phyloP scores from a whole-genome alignment of 768 basidiomycete species.

The Rhodotorula diobovata region DNA sequence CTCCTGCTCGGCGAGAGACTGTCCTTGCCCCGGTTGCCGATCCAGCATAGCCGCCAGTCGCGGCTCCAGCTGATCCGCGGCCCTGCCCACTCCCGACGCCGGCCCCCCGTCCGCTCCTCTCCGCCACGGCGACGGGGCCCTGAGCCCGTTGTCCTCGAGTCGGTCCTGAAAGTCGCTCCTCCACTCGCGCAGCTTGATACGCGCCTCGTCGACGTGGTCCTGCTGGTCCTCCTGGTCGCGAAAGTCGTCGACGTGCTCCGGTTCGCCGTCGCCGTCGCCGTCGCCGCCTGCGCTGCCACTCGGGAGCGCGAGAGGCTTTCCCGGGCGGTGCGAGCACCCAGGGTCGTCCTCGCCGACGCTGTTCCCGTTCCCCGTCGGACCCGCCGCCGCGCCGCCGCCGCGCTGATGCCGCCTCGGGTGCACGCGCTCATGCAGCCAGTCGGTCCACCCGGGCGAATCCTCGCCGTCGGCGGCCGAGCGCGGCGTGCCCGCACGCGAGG shows the following conservation, averaged over 20 bases:
- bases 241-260: not conserved
- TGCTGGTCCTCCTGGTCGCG: slow-evolving; percentile 5
- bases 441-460: not conserved
- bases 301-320: not conserved
- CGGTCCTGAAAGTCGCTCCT: not conserved
- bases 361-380: too few relatives aligned
- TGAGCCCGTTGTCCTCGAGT: not conserved
- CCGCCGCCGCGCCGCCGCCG: not conserved
- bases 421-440: not conserved
- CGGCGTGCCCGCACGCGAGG: not conserved
- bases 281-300: too few relatives aligned
- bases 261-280: not conserved
- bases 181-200: not conserved
- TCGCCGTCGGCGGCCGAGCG: not conserved
- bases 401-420: not conserved
- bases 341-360: not conserved
- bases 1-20: not conserved
- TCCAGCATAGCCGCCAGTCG: not conserved
- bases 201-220: slow-evolving; percentile 5
- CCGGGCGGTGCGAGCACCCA: not conserved
- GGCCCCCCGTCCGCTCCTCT: not conserved
- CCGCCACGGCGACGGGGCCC: not conserved
- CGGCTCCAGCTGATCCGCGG: not conserved
- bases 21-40: not conserved
- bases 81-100: not conserved